Evolutionary conservation across 2,329 filamentous ascomycete species (phyloP).

Genomic region (Fusarium brachygibbosum): DNA sequence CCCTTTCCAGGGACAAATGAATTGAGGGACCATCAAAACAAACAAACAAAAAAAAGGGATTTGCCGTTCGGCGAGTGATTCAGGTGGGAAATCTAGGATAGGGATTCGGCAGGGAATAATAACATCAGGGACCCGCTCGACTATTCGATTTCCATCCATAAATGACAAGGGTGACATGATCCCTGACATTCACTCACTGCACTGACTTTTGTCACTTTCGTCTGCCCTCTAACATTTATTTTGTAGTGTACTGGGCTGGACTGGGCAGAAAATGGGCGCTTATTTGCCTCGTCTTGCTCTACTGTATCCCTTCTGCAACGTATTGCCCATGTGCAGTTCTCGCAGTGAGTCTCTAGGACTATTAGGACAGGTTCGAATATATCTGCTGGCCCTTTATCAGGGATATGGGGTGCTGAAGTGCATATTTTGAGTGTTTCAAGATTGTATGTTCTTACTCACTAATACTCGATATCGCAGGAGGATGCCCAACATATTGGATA

Average conservation of each 20-base stretch:
- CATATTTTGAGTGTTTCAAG: background rate
- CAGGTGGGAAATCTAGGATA: constrained; percentile 39
- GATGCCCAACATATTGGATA: constrained; percentile 11
- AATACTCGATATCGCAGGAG: constrained; percentile 17
- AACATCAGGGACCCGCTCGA: constrained; percentile 25
- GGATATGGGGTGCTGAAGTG: background rate
- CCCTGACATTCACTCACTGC: constrained; percentile 11
- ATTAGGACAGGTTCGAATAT: constrained; percentile 10
- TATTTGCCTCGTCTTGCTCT: constrained; percentile 23
- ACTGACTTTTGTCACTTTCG: constrained; percentile 10
- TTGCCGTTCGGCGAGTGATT: constrained; percentile 34
- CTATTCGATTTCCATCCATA: constrained; percentile 36
- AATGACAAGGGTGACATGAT: constrained; percentile 22
- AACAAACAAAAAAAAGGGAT: constrained; percentile 17
- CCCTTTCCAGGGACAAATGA: constrained; percentile 11
- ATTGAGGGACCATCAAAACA: constrained; percentile 21
- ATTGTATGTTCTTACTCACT: constrained; percentile 2
- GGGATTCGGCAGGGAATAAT: constrained; percentile 13
- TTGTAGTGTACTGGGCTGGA: background rate
- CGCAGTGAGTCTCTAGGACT: constrained; percentile 9
- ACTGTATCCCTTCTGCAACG: constrained; percentile 9
- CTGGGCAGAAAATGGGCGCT: constrained; percentile 22
- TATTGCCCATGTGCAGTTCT: background rate
- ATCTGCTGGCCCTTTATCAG: background rate
- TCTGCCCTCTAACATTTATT: background rate